Evolutionary conservation across 768 basidiomycete genomes (phyloP).

Genomic region (Lactarius akahatsu): DNA sequence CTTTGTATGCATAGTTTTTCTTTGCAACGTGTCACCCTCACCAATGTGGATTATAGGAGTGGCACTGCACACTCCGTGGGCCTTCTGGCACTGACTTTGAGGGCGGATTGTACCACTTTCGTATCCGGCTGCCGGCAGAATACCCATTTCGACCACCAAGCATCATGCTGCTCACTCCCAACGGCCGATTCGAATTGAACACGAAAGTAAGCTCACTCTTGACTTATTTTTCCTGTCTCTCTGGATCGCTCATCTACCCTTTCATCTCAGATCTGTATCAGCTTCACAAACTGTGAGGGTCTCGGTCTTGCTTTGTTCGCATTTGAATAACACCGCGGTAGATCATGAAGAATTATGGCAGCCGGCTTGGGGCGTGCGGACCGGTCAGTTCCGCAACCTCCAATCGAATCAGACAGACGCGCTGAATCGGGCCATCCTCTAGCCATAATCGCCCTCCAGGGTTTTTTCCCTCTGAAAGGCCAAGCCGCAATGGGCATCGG

Average conservation of each 20-base stretch:
- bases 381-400: constrained; percentile 50
- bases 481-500: constrained; percentile 84
- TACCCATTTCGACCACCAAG: constrained; percentile 97
- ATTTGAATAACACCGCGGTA: constrained; percentile 36
- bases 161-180: constrained; percentile 94
- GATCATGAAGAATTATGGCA: constrained; percentile 98
- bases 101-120: constrained; percentile 95
- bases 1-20: constrained; percentile 56
- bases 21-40: background rate
- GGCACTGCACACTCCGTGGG: constrained; percentile 97
- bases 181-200: constrained; percentile 94
- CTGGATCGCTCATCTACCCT: background rate
- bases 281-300: constrained; percentile 81
- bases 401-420: background rate
- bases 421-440: constrained; percentile 1
- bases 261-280: constrained; percentile 88
- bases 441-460: constrained; percentile 88
- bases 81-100: constrained; percentile 87
- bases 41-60: constrained; percentile 53
- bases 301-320: constrained; percentile 24
- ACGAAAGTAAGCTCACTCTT: constrained; percentile 65
- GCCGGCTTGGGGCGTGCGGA: constrained; percentile 97
- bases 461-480: constrained; percentile 88
- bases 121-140: constrained; percentile 85
- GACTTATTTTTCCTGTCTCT: background rate